Evolutionary conservation across 768 basidiomycete species (phyloP), one percentile per base, ranked within the genome.

Genomic region (Candolleomyces efflorescens): DNA sequence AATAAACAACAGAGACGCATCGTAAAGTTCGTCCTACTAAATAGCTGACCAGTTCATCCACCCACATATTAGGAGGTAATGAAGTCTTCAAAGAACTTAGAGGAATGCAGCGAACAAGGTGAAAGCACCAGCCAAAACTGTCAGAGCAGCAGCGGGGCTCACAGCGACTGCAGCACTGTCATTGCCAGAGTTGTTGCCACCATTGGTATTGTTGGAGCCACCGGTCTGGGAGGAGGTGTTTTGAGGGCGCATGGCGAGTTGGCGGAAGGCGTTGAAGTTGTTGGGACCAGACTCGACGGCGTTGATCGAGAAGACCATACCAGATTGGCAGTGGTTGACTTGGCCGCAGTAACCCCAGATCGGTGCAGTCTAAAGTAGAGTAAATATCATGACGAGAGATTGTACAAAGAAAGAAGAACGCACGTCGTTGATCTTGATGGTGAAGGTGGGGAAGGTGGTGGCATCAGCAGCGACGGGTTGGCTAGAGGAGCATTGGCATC

Each of bases 281-380:
- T 83, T 78, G 20, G 79, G 61, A 22, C 81, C 75, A 5, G 71
- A 68, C 67, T 79, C 78, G 18, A 75, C 71, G 1, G 83, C 78
- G 69, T 84, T 87, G 62, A 78, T 77, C 18, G 82, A 64, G 63
- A 85, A 85, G 51, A 87, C 85, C 86, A 87, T 87, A 52, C 85
- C 85, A 20, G 71, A 56, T 0, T 68, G 73, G 63, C 85, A 85
- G 68, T 86, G 85, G 52, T 65, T 68, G 1, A 64, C 60, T 63
- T 85, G 83, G 0, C 72, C 72, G 64, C 85, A 86, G 72, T 78
- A 85, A 2, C 75, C 80, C 84, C 82, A 86, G 65, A 84, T 77
- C 2, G 83, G 82, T 6, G 72, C 65, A 26, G 78, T 79, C 56
- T 57, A n/a, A 45, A 45, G n/a, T 26, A 18, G 15, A 39, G 20